A percentile compares a stretch with the other conserved stretches of the same genome.
Conservation (phyloP, 2,329 filamentous ascomycete genomes). For the Aphanocladium album region DNA sequence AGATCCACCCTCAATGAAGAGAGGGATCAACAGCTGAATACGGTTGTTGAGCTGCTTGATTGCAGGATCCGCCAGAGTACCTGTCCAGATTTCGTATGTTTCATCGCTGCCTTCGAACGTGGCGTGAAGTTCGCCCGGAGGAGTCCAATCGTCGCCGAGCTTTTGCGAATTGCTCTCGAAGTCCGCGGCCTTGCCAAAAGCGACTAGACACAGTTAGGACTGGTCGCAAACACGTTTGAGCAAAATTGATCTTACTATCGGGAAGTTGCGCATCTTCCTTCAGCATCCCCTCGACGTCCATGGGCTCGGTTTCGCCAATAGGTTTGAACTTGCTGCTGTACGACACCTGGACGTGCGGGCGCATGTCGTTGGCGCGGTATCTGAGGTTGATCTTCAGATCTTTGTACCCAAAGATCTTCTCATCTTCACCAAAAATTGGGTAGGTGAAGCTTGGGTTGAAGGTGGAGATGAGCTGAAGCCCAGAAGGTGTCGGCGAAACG, state of each 20-base stretch:
- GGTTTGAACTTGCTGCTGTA: slow-evolving; percentile 67
- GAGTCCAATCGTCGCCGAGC: slow-evolving; percentile 49
- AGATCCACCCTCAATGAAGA: slow-evolving; percentile 92
- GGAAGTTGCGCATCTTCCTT: slow-evolving; percentile 63
- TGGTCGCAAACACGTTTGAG: background rate
- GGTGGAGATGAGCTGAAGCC: slow-evolving; percentile 53
- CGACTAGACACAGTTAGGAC: slow-evolving; percentile 42
- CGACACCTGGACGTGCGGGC: slow-evolving; percentile 66
- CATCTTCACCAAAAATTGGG: slow-evolving; percentile 86
- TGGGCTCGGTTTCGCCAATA: slow-evolving; percentile 62
- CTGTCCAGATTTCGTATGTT: slow-evolving; percentile 80
- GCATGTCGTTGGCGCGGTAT: slow-evolving; percentile 65
- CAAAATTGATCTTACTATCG: slow-evolving; percentile 43
- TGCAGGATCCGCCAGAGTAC: slow-evolving; percentile 63
- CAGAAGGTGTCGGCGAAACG: slow-evolving; percentile 42
- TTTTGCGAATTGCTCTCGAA: slow-evolving; percentile 56
- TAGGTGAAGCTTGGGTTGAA: slow-evolving; percentile 90
- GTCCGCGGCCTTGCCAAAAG: slow-evolving; percentile 57
- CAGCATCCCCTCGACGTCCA: slow-evolving; percentile 63
- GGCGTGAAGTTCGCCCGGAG: slow-evolving; percentile 69
- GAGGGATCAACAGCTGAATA: slow-evolving; percentile 74
- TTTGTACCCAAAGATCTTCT: slow-evolving; percentile 87
- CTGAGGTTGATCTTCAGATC: slow-evolving; percentile 70
- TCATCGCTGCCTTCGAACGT: slow-evolving; percentile 57
- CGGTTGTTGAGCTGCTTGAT: slow-evolving; percentile 71